Base-by-base conservation (phyloP, 1,139 yeast species). In the Pichia sp. region DNA sequence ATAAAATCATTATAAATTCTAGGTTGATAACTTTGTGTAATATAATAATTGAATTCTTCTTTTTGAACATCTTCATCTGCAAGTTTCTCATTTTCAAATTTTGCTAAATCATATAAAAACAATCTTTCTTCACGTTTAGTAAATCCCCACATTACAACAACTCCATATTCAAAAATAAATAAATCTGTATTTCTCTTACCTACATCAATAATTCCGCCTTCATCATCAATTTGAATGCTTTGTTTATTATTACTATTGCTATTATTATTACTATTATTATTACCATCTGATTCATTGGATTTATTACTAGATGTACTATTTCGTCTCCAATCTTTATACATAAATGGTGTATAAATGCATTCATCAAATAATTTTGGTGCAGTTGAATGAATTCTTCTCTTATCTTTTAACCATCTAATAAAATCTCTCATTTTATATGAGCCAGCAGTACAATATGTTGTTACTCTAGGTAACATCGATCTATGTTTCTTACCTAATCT, bases 381-480 rank as follows among this genome's bases (percentile, higher is more conserved):
- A 0, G 94, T 80, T 36, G 86, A 82, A 56, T 81, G 85, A 3
- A 73, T 68, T 48, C 86, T 67, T 55, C 80, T 84, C 18, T 89
- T 72, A 40, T 86, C 94, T 53, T 83, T 80, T 40, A 91, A 65
- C 88, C 96, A 91, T 52, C 94, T 69, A 43, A 83, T 70, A 34
- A 91, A 65, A 41, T 89, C 96, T 53, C 82, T 78, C 93, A 91
- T 85, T 50, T 77, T 78, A 59, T 88, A 91, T 20, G 94, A 80
- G 28, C 96, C 91, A 33, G 96, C 88, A 0, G 97, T 89, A 64
- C 97, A 89, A 59, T 88, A 91, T 0, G 96, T 95, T 0, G 96
- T 89, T 3, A 89, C 96, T 52, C 98, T 68, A 1, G 98, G 94
- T 40, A 84, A 66, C 40, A 82, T 62, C 36, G 80, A 83, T 46